phyloP scores from a whole-genome alignment of 306 rosid species.

The Morella rubra region DNA sequence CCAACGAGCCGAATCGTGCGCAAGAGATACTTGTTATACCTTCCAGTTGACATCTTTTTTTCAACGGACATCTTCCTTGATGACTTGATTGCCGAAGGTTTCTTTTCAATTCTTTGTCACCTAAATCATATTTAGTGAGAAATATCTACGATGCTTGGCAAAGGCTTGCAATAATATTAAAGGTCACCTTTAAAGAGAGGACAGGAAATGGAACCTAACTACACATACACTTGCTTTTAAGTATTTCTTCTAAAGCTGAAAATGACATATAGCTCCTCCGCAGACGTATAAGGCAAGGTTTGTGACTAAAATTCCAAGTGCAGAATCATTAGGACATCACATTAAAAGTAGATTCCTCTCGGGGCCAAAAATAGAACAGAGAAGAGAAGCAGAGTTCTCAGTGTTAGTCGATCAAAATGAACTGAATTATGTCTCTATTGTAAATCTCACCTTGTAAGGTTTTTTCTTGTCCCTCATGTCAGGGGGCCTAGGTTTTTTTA shows the following conservation, averaged over 20 bases:
- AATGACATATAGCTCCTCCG: not conserved
- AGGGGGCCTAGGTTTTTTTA: not conserved
- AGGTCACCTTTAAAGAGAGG: not conserved
- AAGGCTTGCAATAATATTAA: not conserved
- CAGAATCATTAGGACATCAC: too few species aligned
- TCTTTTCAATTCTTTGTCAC: too few species aligned
- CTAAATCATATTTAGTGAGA: too few species aligned
- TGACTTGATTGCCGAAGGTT: too few species aligned
- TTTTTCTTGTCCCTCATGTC: not conserved
- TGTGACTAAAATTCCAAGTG: too few species aligned
- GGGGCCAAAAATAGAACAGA: not conserved
- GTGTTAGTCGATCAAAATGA: not conserved
- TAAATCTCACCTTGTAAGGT: conserved; percentile 38
- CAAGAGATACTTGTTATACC: too few species aligned
- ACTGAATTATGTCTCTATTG: conserved; percentile 33
- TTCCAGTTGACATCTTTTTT: too few species aligned
- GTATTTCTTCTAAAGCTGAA: not conserved
- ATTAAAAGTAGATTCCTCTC: too few species aligned
- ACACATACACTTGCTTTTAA: not conserved
- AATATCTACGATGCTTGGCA: not conserved
- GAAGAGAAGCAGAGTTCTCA: not conserved
- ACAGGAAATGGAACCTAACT: not conserved
- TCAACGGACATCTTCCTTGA: too few species aligned
- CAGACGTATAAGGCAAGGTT: too few species aligned
- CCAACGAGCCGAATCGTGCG: too few species aligned